Conservation (phyloP, 192 early-diverging fungal species). For the Entomortierella lignicola region DNA sequence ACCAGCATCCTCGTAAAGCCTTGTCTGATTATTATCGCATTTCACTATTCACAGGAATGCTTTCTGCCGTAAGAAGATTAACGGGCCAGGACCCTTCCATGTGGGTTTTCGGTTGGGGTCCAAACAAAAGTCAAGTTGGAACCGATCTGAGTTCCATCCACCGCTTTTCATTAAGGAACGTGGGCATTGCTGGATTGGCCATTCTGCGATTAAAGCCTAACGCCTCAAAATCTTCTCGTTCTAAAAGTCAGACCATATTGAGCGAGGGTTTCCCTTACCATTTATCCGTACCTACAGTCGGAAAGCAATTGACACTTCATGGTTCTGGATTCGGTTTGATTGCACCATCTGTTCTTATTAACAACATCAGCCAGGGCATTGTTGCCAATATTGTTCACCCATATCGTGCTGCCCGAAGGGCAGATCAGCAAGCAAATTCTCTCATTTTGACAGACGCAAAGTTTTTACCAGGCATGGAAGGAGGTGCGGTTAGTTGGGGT, state of each 20-base stretch:
- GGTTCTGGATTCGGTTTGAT: constrained; percentile 55
- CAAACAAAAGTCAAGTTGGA: constrained; percentile 37
- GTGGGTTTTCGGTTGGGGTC: constrained; percentile 47
- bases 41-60: constrained; percentile 21
- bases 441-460: constrained; percentile 49
- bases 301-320: constrained; percentile 41
- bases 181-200: constrained; percentile 45
- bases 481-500: constrained; percentile 49
- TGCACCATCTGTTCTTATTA: constrained; percentile 49
- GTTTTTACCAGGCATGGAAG: constrained; percentile 57
- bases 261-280: constrained; percentile 20
- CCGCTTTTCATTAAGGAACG: constrained; percentile 44
- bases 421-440: constrained; percentile 32
- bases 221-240: background rate
- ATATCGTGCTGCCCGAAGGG: constrained; percentile 42
- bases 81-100: constrained; percentile 39
- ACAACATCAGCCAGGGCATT: constrained; percentile 55
- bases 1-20: background rate
- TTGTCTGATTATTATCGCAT: background rate
- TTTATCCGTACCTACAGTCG: constrained; percentile 34
- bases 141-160: constrained; percentile 49
- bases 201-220: constrained; percentile 26
- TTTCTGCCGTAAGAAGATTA: constrained; percentile 35
- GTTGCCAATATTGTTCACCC: constrained; percentile 51
- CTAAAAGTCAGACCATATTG: background rate